These are phyloP conservation scores for Candida krabiensis DNA, from an alignment of 805 yeast species.

Conservation along the genomic window DNA sequence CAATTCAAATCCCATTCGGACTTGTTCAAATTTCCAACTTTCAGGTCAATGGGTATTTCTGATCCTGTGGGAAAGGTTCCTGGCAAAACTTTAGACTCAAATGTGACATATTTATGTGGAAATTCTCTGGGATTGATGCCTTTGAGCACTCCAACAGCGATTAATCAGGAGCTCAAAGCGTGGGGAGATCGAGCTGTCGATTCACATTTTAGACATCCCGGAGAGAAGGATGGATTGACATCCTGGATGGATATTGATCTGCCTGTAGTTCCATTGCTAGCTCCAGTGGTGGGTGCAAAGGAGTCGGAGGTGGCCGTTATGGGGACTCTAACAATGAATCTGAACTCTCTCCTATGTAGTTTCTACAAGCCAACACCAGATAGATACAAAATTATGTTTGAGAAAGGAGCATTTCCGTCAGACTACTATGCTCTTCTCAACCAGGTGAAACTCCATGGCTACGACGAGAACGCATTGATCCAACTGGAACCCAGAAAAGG, in stretches of 20 bases:
- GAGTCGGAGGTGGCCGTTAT: conserved; percentile 80
- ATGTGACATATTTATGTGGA: conserved; percentile 74
- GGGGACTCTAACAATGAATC: conserved; percentile 82
- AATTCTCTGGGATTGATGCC: conserved; percentile 96
- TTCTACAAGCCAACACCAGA: conserved; percentile 68
- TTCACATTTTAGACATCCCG: conserved; percentile 76
- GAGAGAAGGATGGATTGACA: conserved; percentile 44
- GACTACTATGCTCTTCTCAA: conserved; percentile 85
- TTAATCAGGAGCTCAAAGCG: conserved; percentile 69
- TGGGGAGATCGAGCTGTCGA: conserved; percentile 85
- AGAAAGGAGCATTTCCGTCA: conserved; percentile 87
- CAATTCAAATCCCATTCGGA: conserved; percentile 39
- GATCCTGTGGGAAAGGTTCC: conserved; percentile 9
- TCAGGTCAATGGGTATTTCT: conserved; percentile 54
- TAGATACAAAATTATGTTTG: conserved; percentile 74
- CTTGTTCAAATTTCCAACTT: conserved; percentile 67
- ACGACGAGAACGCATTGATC: conserved; percentile 53
- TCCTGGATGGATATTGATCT: conserved; percentile 85
- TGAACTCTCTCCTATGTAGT: conserved; percentile 69
- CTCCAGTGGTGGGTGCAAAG: conserved; percentile 75
- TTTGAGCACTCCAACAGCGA: conserved; percentile 50
- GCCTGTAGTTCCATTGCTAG: conserved; percentile 66
- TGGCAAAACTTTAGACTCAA: conserved; percentile 14
- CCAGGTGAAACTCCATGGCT: conserved; percentile 63
- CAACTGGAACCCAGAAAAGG: conserved; percentile 63